Base-by-base conservation (phyloP, 306 rosid species). In the Arachis stenosperma region DNA sequence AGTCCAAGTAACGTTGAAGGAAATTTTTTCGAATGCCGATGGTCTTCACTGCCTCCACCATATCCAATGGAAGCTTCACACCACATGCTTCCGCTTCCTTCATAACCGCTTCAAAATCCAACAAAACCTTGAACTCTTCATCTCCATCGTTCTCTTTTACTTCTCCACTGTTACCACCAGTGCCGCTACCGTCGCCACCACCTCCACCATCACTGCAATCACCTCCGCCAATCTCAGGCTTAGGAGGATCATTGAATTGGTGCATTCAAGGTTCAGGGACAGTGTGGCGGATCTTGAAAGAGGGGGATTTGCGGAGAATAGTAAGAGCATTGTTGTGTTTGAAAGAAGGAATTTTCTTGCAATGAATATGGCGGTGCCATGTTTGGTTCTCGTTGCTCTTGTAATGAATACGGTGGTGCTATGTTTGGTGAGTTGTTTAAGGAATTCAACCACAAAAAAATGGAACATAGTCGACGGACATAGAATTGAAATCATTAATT, bases 11-110 rank as follows among this genome's bases (percentile, higher is more conserved):
- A 39, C 97, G 90, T 27, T 70, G 82, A 75, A 93, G 93, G 72
- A 93, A 90, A 66, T 76, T 79, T 81, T 84, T 79, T 37, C 96
- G 86, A 63, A 93, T 83, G 55, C 97, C 96, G 0, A 78, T 79
- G 15, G 73, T 81, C 78, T 83, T 82, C 1, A 96, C 98, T 0
- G 97, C 96, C 80, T 88, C 91, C 30, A 83, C 54, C 96, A 90
- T 87, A 79, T 93, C 97, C 6, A 61, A n/a, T 69, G 98, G 97
- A 47, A 93, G 84, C 68, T 47, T 78, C 53, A 84, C 88, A 30
- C 92, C 96, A 44, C 86, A 81, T 68, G 78, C 88, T 67, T 89
- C 86, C 6, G 90, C 85, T 75, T 89, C 88, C 79, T 84, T 80
- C 88, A 89, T 79, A 69, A 87, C 90, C 66, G 86, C 93, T 75